phyloP scores from a whole-genome alignment of 192 early-diverging fungal species.

The Umbelopsis vinacea region DNA sequence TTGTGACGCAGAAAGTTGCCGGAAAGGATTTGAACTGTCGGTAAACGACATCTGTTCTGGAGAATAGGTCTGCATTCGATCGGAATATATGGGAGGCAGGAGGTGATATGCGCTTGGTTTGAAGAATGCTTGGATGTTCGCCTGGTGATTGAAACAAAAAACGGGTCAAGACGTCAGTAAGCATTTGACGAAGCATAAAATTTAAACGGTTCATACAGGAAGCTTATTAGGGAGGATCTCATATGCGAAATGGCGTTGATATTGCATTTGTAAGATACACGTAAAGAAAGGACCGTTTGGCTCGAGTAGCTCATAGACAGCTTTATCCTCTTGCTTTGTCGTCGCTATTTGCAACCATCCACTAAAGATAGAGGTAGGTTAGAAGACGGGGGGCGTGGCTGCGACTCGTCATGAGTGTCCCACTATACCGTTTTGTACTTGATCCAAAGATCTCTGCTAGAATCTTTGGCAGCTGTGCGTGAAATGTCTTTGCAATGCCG shows the following conservation, averaged over 20 bases:
- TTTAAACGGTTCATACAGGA: background rate
- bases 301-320: background rate
- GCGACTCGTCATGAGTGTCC: background rate
- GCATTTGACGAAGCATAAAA: background rate
- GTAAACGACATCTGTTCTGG: slow-evolving; percentile 9
- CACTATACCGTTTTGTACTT: background rate
- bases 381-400: background rate
- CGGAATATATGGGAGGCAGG: background rate
- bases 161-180: background rate
- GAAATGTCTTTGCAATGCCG: slow-evolving; percentile 1
- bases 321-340: background rate
- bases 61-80: slow-evolving; percentile 7
- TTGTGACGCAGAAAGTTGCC: background rate
- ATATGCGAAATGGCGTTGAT: slow-evolving; percentile 8
- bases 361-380: background rate
- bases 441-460: slow-evolving; percentile 2
- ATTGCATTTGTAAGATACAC: slow-evolving; percentile 10
- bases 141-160: background rate
- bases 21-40: background rate
- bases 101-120: slow-evolving; percentile 12
- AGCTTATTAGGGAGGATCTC: slow-evolving; percentile 14
- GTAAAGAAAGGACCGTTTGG: slow-evolving; percentile 11
- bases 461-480: slow-evolving; percentile 21
- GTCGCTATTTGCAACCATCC: slow-evolving; percentile 12
- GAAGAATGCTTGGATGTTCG: slow-evolving; percentile 6